Evolutionary conservation across 345 rosid genomes (phyloP).

Genomic region (Moricandia arvensis): DNA sequence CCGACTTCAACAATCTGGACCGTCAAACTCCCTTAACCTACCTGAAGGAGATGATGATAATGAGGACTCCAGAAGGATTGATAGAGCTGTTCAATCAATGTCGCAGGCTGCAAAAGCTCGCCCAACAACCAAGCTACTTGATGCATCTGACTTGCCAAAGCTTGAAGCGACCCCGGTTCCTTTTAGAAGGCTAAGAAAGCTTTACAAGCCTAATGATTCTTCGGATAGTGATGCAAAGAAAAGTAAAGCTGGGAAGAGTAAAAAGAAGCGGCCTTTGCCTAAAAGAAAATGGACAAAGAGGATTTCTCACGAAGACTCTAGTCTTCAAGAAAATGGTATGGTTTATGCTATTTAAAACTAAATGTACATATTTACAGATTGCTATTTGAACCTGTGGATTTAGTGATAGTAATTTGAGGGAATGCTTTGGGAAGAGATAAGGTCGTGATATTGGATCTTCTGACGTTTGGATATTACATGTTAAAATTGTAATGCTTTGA

Average conservation of each 20-base stretch:
- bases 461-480: not conserved
- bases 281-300: conserved; percentile 78
- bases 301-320: conserved; percentile 58
- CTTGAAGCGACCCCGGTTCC: conserved; percentile 75
- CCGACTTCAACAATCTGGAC: conserved; percentile 63
- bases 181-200: conserved; percentile 70
- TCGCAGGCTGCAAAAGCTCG: conserved; percentile 78
- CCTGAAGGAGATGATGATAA: conserved; percentile 45
- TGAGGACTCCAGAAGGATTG: conserved; percentile 52
- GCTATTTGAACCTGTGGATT: not conserved
- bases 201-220: conserved; percentile 45
- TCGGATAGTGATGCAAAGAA: conserved; percentile 50
- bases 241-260: conserved; percentile 40
- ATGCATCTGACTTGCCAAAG: conserved; percentile 67
- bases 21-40: conserved; percentile 39
- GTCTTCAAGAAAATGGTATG: conserved; percentile 57
- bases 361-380: not conserved
- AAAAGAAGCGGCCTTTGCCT: conserved; percentile 81
- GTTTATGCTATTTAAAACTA: conserved; percentile 3
- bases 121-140: conserved; percentile 79
- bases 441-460: conserved; percentile 5
- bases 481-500: not conserved
- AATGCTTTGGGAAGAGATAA: not conserved
- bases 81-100: conserved; percentile 59
- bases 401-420: not conserved